Evolutionary conservation across 345 rosid species (phyloP).

Genomic region (Pseudoturritis turrita): DNA sequence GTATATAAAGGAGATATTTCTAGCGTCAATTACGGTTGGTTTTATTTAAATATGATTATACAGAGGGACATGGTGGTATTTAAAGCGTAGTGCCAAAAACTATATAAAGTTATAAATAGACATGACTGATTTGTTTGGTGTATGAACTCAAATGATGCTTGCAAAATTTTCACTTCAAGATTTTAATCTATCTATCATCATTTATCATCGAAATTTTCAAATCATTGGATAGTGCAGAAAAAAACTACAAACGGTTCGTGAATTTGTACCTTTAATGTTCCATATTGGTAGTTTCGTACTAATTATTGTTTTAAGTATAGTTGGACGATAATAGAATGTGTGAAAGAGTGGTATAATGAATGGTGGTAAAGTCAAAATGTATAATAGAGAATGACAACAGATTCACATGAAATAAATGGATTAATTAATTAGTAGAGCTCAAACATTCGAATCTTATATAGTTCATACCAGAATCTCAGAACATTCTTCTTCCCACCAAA

Average conservation of each 20-base stretch:
- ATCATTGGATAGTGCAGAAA: neutral
- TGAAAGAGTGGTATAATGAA: neutral
- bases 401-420: slow-evolving; percentile 1
- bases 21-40: slow-evolving; percentile 35
- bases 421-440: neutral
- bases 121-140: slow-evolving; percentile 10
- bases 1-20: slow-evolving; percentile 1
- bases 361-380: slow-evolving; percentile 8
- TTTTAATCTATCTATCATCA: neutral
- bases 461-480: neutral
- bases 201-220: neutral
- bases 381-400: neutral
- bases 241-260: neutral
- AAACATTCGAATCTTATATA: slow-evolving; percentile 7
- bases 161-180: neutral
- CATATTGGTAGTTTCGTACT: neutral
- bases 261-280: neutral
- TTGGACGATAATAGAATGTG: neutral
- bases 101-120: neutral
- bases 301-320: neutral
- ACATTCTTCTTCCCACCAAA: neutral
- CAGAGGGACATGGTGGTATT: neutral
- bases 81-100: neutral
- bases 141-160: slow-evolving; percentile 4
- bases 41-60: neutral